Conservation (phyloP, 1,284 basidiomycete genomes). For the Rhodotorula sp. region DNA sequence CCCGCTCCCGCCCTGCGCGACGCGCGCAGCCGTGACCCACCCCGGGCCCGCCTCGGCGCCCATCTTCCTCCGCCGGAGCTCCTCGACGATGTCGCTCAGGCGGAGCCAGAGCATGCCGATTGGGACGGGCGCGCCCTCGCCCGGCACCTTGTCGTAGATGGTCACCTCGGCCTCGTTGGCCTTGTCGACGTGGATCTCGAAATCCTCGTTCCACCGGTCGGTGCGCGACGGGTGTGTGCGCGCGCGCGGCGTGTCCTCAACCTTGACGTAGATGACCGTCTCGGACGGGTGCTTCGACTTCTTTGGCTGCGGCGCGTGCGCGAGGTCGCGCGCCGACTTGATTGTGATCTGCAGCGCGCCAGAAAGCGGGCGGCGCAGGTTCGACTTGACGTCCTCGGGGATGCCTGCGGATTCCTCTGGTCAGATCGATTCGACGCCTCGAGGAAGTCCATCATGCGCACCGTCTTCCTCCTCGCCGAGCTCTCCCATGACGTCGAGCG, state of each 20-base stretch:
- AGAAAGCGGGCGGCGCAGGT: constrained; percentile 88
- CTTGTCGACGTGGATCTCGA: constrained; percentile 94
- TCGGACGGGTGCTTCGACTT: constrained; percentile 73
- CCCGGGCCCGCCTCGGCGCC: constrained; percentile 71
- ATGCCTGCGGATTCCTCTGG: constrained; percentile 31
- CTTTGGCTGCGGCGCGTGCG: constrained; percentile 78
- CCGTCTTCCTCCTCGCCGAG: constrained; percentile 76
- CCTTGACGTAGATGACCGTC: constrained; percentile 90
- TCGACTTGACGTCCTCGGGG: constrained; percentile 76
- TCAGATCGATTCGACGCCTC: neutral
- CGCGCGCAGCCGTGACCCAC: constrained; percentile 80
- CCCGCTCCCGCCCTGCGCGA: constrained; percentile 38
- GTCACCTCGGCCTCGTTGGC: constrained; percentile 98
- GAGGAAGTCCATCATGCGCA: constrained; percentile 50
- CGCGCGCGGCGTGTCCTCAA: constrained; percentile 91
- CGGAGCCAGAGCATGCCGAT: constrained; percentile 96
- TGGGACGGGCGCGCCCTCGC: constrained; percentile 66
- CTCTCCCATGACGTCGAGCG: constrained; percentile 88
- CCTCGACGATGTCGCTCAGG: constrained; percentile 92
- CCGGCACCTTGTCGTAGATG: constrained; percentile 87
- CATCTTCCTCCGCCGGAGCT: constrained; percentile 88
- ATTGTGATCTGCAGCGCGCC: constrained; percentile 89
- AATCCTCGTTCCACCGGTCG: constrained; percentile 97
- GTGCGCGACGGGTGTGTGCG: constrained; percentile 89
- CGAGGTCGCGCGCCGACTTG: constrained; percentile 86